These are phyloP conservation scores for Candolleomyces efflorescens DNA, from an alignment of 768 basidiomycete species.

Conservation along the genomic window DNA sequence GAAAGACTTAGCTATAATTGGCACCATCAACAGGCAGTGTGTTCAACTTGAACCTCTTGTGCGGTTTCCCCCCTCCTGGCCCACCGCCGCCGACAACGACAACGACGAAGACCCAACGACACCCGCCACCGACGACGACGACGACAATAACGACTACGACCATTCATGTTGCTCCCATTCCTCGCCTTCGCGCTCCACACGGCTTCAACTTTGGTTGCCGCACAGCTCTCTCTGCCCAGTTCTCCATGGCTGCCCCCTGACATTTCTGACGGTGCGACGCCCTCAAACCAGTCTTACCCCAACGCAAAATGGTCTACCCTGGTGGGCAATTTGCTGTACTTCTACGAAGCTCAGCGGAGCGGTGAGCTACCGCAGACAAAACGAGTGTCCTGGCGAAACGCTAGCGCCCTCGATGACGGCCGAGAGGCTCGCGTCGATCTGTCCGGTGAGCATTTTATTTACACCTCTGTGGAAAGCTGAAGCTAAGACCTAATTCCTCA, in stretches of 20 bases:
- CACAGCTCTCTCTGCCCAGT: slow-evolving; percentile 63
- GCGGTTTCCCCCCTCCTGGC: neutral
- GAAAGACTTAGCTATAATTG: neutral
- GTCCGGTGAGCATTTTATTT: slow-evolving; percentile 39
- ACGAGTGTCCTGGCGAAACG: slow-evolving; percentile 85
- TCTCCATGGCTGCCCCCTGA: slow-evolving; percentile 62
- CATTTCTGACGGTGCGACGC: slow-evolving; percentile 48
- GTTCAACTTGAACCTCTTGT: neutral
- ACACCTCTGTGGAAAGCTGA: neutral
- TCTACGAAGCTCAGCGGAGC: slow-evolving; percentile 90
- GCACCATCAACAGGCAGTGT: too few relatives aligned
- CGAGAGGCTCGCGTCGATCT: slow-evolving; percentile 69
- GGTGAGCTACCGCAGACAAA: slow-evolving; percentile 66
- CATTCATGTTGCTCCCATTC: slow-evolving; percentile 8
- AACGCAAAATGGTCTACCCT: slow-evolving; percentile 82
- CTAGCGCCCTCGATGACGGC: slow-evolving; percentile 75
- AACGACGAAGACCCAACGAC: neutral
- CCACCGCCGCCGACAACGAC: slow-evolving; percentile 3
- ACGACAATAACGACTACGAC: slow-evolving; percentile 3
- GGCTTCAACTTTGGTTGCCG: slow-evolving; percentile 24
- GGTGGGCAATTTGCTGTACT: slow-evolving; percentile 78
- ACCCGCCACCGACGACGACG: neutral
- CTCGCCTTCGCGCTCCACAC: slow-evolving; percentile 17
- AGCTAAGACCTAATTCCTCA: slow-evolving; percentile 11
- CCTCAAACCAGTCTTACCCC: slow-evolving; percentile 42